These are phyloP conservation scores for Globisporangium polare DNA, from an alignment of 352 stramenopile genomes.

Conservation along the genomic window DNA sequence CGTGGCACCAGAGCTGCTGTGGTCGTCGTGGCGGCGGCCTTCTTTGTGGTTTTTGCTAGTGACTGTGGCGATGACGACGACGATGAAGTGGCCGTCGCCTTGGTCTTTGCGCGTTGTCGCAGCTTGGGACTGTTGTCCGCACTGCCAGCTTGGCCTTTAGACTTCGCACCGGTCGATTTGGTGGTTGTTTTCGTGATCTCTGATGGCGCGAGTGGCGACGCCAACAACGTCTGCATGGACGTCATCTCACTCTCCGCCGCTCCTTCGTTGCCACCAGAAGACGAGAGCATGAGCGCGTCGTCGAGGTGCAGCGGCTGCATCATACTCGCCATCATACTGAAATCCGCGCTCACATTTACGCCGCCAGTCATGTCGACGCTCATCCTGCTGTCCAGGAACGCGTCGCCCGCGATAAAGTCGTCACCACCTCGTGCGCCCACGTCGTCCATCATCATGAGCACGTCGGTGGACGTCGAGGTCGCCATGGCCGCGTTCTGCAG, in stretches of 20 bases:
- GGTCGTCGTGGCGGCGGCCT: not conserved
- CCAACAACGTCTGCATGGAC: constrained; percentile 14
- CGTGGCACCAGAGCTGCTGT: not conserved
- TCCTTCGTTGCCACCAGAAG: not conserved
- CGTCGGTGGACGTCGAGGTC: not conserved
- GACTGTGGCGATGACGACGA: not conserved
- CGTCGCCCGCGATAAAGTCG: not conserved
- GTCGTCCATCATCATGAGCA: constrained; percentile 20
- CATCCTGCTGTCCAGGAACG: constrained; percentile 5
- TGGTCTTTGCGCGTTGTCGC: constrained; percentile 1
- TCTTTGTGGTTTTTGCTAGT: not conserved
- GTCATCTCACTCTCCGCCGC: not conserved
- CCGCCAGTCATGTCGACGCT: constrained; percentile 2
- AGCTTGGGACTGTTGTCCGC: not conserved
- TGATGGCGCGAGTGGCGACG: not conserved
- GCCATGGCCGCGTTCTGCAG: not conserved
- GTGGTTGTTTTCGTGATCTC: not conserved
- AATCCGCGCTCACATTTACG: not conserved
- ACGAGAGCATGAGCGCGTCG: not conserved
- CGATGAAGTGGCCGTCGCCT: not conserved
- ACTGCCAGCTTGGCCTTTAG: not conserved
- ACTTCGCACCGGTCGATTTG: not conserved
- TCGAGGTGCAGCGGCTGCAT: constrained; percentile 16
- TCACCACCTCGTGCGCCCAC: not conserved
- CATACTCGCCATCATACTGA: constrained; percentile 13